Conservation (phyloP, 768 basidiomycete genomes). For the Podaxis pistillaris region DNA sequence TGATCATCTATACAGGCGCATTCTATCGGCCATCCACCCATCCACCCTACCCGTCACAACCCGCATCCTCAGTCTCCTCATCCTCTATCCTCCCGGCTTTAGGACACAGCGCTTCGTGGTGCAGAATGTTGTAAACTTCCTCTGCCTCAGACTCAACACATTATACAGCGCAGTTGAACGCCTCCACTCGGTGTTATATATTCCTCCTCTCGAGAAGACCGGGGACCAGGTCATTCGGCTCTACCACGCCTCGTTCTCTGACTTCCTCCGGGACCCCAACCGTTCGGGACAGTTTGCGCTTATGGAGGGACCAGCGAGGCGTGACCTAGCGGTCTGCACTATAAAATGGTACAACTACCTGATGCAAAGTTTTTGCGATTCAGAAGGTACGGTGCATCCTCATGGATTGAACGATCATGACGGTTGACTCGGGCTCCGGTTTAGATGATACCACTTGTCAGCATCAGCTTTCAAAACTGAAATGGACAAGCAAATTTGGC, state of each 20-base stretch:
- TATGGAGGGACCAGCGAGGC: neutral
- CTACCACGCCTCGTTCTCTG: neutral
- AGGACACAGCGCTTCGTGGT: neutral
- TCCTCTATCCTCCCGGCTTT: neutral
- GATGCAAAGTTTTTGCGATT: neutral
- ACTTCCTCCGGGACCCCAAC: neutral
- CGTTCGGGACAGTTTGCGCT: neutral
- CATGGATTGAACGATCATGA: neutral
- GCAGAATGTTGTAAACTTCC: neutral
- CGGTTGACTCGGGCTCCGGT: neutral
- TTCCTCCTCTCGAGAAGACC: neutral
- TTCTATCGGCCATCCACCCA: neutral
- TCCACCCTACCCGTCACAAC: neutral
- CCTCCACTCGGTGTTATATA: neutral
- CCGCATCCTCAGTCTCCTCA: neutral
- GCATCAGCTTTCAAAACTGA: neutral
- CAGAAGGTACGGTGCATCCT: neutral
- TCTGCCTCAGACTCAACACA: neutral
- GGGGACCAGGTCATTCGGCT: neutral
- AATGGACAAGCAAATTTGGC: neutral
- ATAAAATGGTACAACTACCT: neutral
- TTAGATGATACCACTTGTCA: neutral
- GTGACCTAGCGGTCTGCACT: neutral
- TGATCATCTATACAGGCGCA: neutral
- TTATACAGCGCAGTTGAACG: neutral